Conservation (phyloP, 768 basidiomycete genomes). For the Hebeloma cylindrosporum region DNA sequence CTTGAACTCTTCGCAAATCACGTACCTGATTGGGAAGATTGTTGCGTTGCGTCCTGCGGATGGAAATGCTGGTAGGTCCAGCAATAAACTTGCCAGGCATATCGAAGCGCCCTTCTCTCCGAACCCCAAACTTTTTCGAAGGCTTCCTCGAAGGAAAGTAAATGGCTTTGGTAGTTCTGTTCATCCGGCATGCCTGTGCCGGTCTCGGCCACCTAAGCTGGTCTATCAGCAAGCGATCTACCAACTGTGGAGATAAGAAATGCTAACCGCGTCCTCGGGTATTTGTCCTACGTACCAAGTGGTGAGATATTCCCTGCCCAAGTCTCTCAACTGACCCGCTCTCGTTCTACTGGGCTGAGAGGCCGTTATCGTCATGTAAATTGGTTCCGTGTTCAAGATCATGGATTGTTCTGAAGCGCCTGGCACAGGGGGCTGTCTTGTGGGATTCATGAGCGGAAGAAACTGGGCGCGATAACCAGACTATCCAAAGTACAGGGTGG, state of each 20-base stretch:
- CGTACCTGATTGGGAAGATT: too few relatives aligned
- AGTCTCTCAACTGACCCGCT: slow-evolving; percentile 7
- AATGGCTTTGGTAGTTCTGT: slow-evolving; percentile 42
- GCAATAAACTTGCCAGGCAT: slow-evolving; percentile 40
- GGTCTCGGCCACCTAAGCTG: slow-evolving; percentile 40
- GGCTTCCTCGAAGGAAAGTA: slow-evolving; percentile 49
- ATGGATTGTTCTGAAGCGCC: slow-evolving; percentile 6
- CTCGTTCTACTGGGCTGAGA: slow-evolving; percentile 26
- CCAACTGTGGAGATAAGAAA: background rate
- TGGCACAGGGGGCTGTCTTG: slow-evolving; percentile 42
- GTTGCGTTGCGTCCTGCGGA: background rate
- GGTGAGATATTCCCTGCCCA: slow-evolving; percentile 53
- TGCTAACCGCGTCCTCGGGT: slow-evolving; percentile 45
- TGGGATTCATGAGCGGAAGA: slow-evolving; percentile 43
- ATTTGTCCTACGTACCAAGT: slow-evolving; percentile 60
- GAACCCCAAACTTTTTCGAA: slow-evolving; percentile 25
- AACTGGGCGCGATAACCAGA: slow-evolving; percentile 50
- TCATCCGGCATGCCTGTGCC: slow-evolving; percentile 63
- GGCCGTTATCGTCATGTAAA: slow-evolving; percentile 36
- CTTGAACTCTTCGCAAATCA: too few relatives aligned
- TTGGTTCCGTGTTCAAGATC: slow-evolving; percentile 40
- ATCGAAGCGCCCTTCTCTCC: slow-evolving; percentile 36
- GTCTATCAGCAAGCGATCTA: background rate
- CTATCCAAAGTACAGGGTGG: slow-evolving; percentile 27
- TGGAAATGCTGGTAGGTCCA: slow-evolving; percentile 17